Evolutionary conservation across 192 early-diverging fungal genomes (phyloP), one percentile per base, ranked within the genome.

Genomic region (Phycomyces nitens): DNA sequence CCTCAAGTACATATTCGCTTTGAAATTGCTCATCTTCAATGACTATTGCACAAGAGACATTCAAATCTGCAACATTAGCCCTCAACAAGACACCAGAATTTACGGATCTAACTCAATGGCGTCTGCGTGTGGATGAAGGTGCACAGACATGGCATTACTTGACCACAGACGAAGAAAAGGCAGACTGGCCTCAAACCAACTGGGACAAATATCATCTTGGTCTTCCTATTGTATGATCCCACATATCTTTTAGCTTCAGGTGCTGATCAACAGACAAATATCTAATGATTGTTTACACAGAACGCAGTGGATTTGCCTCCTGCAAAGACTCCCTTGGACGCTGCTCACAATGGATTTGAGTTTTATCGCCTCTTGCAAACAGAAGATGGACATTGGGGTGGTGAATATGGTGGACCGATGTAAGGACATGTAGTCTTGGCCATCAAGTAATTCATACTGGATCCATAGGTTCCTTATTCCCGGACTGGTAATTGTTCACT

Each of bases 361-460:
- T 99, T 98, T 77, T 94, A 87, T 69, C 80, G 84, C 61, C 77
- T 79, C 20, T 82, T 97, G 26, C 97, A 99, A 71, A 94, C 92
- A 6, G 82, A 83, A 38, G 94, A 95, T 29, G 97, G 97, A 6
- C 95, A 97, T 80, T 99, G 91, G 88, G 89, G 90, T 2, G 95
- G 94, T 43, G 91, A 94, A 59, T 98, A 97, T 78, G 95, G 93
- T 62, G 97, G 97, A 1, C 97, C 97, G 39, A 90, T 98, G 89
- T 67, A 57, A 41, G 22, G 47, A 15, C 12, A 18, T n/a, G 11
- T n/a, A 18, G 0, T 57, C 20, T 56, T 9, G 38, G 16, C 29
- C 10, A 55, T 27, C 24, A 56, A 7, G n/a, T 40, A 0, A 14
- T 0, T 21, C 0, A 56, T 15, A 42, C 22, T 56, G 55, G 38